These are phyloP conservation scores for Lagenidium sp. DNA, from an alignment of 352 stramenopile genomes.

Conservation along the genomic window DNA sequence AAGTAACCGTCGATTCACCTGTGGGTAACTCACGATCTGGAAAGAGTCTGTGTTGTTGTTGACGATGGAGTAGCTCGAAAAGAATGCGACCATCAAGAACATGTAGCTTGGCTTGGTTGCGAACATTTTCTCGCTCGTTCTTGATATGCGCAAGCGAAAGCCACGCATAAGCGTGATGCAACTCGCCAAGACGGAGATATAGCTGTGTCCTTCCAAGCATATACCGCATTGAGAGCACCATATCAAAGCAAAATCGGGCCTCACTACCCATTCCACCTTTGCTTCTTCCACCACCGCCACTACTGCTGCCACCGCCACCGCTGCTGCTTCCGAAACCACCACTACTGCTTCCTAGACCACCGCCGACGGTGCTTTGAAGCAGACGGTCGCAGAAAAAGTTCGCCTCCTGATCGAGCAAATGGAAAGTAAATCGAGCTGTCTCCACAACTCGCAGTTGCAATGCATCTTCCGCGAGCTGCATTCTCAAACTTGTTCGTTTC, in stretches of 20 bases:
- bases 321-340: conserved; percentile 42
- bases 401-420: conserved; percentile 62
- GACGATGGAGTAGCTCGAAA: conserved; percentile 38
- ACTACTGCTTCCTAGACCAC: conserved; percentile 33
- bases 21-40: conserved; percentile 13
- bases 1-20: not conserved
- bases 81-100: conserved; percentile 57
- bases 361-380: conserved; percentile 51
- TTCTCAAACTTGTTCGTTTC: conserved; percentile 69
- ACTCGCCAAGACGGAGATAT: conserved; percentile 42
- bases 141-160: conserved; percentile 71
- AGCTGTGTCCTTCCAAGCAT: conserved; percentile 57
- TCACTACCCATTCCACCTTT: conserved; percentile 70
- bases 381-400: conserved; percentile 59
- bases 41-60: conserved; percentile 30
- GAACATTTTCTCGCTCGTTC: conserved; percentile 58
- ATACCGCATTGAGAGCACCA: conserved; percentile 68
- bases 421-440: conserved; percentile 64
- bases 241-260: conserved; percentile 72
- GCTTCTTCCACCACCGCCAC: conserved; percentile 38
- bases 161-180: conserved; percentile 55
- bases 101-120: conserved; percentile 58
- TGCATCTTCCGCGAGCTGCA: conserved; percentile 72
- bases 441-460: conserved; percentile 69
- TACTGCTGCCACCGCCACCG: conserved; percentile 46